Percentiles rank a stretch among this genome's conserved stretches.
phyloP scores from a whole-genome alignment of 257 asterid genomes.

The Gentiana straminea region DNA sequence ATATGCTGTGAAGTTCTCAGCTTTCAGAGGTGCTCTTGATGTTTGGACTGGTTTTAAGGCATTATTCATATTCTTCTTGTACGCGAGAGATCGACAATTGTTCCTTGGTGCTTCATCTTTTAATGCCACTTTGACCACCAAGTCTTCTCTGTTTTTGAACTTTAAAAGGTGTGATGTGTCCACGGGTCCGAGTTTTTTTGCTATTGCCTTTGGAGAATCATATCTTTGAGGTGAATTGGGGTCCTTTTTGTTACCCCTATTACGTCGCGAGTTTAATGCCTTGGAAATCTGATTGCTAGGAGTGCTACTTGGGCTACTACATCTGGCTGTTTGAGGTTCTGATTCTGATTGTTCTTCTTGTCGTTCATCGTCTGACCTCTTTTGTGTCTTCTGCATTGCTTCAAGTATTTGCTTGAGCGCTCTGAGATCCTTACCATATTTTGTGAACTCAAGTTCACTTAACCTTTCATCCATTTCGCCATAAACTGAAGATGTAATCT shows the following conservation, averaged over 20 bases:
- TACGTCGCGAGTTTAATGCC: conserved; percentile 18
- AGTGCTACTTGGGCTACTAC: conserved; percentile 13
- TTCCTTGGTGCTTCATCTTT: conserved; percentile 32
- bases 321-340: conserved; percentile 22
- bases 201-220: conserved; percentile 28
- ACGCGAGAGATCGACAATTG: conserved; percentile 18
- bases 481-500: conserved; percentile 43
- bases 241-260: conserved; percentile 16
- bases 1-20: conserved; percentile 26
- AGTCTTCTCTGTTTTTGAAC: conserved; percentile 21
- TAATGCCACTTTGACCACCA: conserved; percentile 24
- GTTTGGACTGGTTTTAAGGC: conserved; percentile 18
- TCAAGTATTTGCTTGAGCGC: conserved; percentile 90
- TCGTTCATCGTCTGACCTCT: conserved; percentile 31
- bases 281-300: conserved; percentile 17
- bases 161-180: conserved; percentile 27
- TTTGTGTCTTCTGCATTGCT: conserved; percentile 73
- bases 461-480: conserved; percentile 83
- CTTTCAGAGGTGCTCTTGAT: conserved; percentile 23
- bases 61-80: conserved; percentile 21
- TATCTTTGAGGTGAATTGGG: conserved; percentile 26
- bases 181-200: conserved; percentile 30
- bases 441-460: conserved; percentile 65
- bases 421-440: conserved; percentile 78
- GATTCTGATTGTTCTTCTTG: conserved; percentile 16